Evolutionary conservation across 2,329 filamentous ascomycete species (phyloP), one percentile per base, ranked within the genome.

Genomic region (Fusarium sp.): DNA sequence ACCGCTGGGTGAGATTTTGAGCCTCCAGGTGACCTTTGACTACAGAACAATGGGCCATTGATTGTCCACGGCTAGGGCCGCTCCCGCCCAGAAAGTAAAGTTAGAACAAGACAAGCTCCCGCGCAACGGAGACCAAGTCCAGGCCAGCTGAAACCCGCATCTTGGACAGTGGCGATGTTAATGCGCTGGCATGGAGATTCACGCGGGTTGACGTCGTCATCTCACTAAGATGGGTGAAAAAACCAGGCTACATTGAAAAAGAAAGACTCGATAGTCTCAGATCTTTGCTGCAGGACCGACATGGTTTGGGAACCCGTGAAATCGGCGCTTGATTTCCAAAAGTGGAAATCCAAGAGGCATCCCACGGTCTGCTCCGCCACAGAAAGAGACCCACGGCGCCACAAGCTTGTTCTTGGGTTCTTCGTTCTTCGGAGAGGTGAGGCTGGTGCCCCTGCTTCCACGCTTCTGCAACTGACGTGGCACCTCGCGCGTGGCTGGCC

Each of bases 331-430:
- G 66, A 56, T 66, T 75, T 75, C 70, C 69, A 29, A 75, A 76
- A 70, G 68, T 66, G 76, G 76, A 57, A 72, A 67, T 71, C 57
- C 62, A 57, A 67, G 77, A 79, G 77, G 77, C 76, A 79, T 77
- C 77, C 77, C 69, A 74, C 62, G 64, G 64, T 58, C 27, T 77
- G 79, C 84, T 84, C 80, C 83, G 83, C 84, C 84, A 85, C 83
- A 80, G 64, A 34, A 52, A 52, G 65, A 64, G 62, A 62, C 37
- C 62, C 72, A 77, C 67, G 66, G 61, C 72, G 70, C 74, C 72
- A 76, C 73, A 72, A 52, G 56, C 50, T 71, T 38, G 31, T 58
- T 37, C 35, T 37, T 37, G 35, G 31, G 52, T 35, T 69, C 52
- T 70, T 64, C 45, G 52, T 35, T 69, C 52, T 70, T 64, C 45